Conservation (phyloP, 495 filamentous ascomycete species). For the Trichocladium antarcticum region DNA sequence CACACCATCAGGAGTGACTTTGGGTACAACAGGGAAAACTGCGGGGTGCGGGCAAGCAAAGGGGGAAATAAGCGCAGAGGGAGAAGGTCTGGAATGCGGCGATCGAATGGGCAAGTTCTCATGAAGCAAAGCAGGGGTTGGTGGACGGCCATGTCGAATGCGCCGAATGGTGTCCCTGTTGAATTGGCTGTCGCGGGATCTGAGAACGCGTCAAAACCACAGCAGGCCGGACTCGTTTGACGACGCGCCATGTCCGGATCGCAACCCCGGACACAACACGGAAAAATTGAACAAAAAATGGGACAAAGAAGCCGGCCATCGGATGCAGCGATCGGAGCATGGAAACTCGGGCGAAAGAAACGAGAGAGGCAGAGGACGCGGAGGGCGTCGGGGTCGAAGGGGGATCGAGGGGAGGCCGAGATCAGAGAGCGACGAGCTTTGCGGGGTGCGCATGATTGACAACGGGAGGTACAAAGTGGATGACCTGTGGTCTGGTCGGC, state of each 20-base stretch:
- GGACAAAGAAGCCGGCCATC: conserved; percentile 5
- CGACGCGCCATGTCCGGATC: no score
- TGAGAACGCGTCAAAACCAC: conserved; percentile 22
- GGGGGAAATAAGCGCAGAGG: conserved; percentile 1
- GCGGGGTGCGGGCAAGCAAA: background rate
- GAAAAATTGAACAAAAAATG: conserved; percentile 21
- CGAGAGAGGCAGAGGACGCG: conserved; percentile 31
- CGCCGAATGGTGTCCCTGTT: conserved; percentile 19
- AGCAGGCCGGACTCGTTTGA: no score
- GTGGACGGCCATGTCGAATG: conserved; percentile 22
- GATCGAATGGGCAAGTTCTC: conserved; percentile 15
- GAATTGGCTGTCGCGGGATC: conserved; percentile 14
- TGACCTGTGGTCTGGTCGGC: conserved; percentile 25
- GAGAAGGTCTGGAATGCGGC: conserved; percentile 18
- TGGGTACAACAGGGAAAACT: conserved; percentile 1
- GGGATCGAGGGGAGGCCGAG: conserved; percentile 27
- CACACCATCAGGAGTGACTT: conserved; percentile 20
- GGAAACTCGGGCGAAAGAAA: conserved; percentile 18
- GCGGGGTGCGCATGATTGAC: conserved; percentile 30
- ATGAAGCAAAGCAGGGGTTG: conserved; percentile 26
- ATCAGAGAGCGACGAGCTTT: conserved; percentile 25
- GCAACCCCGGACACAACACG: background rate
- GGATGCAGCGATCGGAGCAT: conserved; percentile 1
- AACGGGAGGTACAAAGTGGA: conserved; percentile 30
- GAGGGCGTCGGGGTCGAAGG: conserved; percentile 18